These are phyloP conservation scores for Plasmodium cynomolgi DNA, from an alignment of 169 alveolate species.

Conservation along the genomic window DNA sequence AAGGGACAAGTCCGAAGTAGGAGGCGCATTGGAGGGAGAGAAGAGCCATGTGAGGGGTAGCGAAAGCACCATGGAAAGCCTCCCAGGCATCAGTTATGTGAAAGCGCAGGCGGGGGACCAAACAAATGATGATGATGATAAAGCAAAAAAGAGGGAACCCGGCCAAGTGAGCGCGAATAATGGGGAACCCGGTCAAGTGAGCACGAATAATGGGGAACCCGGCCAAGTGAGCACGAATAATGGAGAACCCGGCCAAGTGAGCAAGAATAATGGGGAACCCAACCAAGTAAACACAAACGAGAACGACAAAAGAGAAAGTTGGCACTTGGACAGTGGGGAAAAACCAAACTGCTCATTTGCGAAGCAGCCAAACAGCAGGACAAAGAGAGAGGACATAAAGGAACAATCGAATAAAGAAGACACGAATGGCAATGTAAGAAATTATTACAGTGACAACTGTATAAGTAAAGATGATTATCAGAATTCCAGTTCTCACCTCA, in stretches of 20 bases:
- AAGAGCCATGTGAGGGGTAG: background rate
- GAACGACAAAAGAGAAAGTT: slow-evolving; percentile 46
- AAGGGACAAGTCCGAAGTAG: background rate
- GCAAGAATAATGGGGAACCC: background rate
- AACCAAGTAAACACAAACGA: slow-evolving; percentile 12
- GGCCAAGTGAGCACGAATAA: background rate
- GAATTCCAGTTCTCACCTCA: slow-evolving; percentile 17
- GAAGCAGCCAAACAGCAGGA: background rate
- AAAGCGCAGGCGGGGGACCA: background rate
- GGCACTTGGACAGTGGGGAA: slow-evolving; percentile 16
- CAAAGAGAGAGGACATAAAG: background rate
- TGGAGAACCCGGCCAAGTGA: background rate
- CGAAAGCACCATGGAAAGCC: slow-evolving; percentile 42
- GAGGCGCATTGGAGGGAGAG: background rate
- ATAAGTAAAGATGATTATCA: slow-evolving; percentile 16
- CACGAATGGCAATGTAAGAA: background rate
- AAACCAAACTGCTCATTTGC: background rate
- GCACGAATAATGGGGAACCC: background rate
- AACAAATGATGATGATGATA: background rate
- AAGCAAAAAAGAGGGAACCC: background rate
- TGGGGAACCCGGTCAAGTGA: background rate
- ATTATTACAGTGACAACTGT: slow-evolving; percentile 60
- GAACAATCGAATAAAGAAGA: background rate
- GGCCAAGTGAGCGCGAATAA: background rate
- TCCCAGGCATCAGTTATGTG: slow-evolving; percentile 4